Conservation (phyloP, 176 grass and related monocot species). For the Luzula sylvatica region DNA sequence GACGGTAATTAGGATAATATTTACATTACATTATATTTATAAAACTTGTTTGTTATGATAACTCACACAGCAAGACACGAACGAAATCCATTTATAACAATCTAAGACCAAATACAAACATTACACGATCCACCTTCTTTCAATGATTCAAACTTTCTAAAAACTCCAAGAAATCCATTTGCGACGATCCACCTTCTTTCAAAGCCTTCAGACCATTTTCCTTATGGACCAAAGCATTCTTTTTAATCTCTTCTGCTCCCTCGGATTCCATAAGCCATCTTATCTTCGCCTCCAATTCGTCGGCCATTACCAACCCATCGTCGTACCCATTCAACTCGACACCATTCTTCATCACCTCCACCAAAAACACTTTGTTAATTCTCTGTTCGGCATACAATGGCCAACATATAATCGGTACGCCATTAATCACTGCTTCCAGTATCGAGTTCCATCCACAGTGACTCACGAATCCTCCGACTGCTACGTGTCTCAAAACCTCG, state of each 20-base stretch:
- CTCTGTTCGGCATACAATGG: conserved; percentile 22
- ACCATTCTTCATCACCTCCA: conserved; percentile 9
- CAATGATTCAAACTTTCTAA: neutral
- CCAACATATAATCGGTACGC: conserved; percentile 10
- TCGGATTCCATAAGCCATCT: conserved; percentile 21
- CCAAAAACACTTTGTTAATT: conserved; percentile 12
- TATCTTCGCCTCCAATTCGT: conserved; percentile 21
- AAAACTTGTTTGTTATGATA: too few relatives aligned
- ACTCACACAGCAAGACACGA: too few relatives aligned
- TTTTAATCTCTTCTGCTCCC: neutral
- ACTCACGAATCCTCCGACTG: conserved; percentile 23
- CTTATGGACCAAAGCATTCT: neutral
- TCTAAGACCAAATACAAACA: too few relatives aligned
- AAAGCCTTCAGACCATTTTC: conserved; percentile 2
- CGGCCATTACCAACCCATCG: neutral
- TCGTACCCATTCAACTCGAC: conserved; percentile 9
- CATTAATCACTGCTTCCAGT: conserved; percentile 3
- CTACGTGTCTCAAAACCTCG: conserved; percentile 12
- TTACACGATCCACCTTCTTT: too few relatives aligned
- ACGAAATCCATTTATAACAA: too few relatives aligned
- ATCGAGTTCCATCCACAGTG: conserved; percentile 16
- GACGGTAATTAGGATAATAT: too few relatives aligned
- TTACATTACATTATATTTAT: too few relatives aligned
- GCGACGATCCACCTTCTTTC: conserved; percentile 4
- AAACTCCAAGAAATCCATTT: neutral